Conservation (phyloP, 257 asterid genomes). For the Nicotiana undulata region DNA sequence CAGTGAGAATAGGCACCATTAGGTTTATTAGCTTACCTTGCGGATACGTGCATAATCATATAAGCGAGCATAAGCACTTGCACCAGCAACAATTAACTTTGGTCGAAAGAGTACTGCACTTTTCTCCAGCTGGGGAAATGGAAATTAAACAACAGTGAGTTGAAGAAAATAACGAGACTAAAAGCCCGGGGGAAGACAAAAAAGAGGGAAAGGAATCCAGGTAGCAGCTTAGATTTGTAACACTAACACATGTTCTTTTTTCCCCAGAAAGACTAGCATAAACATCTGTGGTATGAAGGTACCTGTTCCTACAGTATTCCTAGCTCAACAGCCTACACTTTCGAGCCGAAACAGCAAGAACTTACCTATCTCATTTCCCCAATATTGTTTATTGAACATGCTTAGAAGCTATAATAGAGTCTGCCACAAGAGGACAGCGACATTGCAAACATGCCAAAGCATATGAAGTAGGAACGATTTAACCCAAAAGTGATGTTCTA, state of each 20-base stretch:
- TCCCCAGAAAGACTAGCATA: background rate
- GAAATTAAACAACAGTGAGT: background rate
- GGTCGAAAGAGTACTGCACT: slow-evolving; percentile 94
- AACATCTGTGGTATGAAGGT: background rate
- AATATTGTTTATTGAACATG: background rate
- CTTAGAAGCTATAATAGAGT: background rate
- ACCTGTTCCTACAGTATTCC: background rate
- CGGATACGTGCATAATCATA: slow-evolving; percentile 90
- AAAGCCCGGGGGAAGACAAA: background rate
- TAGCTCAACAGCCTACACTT: background rate
- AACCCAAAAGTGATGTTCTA: background rate
- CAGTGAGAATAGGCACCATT: background rate
- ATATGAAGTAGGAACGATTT: background rate
- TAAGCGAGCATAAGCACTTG: slow-evolving; percentile 94
- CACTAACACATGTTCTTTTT: background rate
- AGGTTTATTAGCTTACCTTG: slow-evolving; percentile 38
- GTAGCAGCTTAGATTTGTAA: background rate
- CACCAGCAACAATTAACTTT: slow-evolving; percentile 92
- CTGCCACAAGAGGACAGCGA: background rate
- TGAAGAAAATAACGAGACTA: background rate
- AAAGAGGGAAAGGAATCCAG: background rate
- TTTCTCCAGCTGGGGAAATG: slow-evolving; percentile 61
- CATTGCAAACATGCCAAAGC: background rate
- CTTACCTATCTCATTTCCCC: background rate
- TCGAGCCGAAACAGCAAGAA: background rate